phyloP scores from a whole-genome alignment of 2,329 filamentous ascomycete genomes.

The Incumbomyces lentus region DNA sequence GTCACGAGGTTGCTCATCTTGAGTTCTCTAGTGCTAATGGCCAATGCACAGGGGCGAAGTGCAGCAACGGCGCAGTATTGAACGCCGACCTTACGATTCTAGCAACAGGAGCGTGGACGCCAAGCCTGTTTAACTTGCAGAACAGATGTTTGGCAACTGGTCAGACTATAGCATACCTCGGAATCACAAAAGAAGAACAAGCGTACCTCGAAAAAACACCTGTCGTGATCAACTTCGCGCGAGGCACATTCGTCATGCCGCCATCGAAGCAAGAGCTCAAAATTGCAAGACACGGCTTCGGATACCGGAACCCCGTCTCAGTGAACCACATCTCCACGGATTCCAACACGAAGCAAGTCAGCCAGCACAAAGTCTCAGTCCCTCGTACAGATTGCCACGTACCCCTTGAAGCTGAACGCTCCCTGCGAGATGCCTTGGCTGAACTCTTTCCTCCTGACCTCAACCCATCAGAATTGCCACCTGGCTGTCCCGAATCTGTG shows the following conservation, averaged over 20 bases:
- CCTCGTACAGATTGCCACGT: conserved; percentile 29
- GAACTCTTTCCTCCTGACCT: conserved; percentile 46
- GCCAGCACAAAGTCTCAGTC: conserved; percentile 26
- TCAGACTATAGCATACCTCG: conserved; percentile 68
- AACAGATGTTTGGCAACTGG: conserved; percentile 71
- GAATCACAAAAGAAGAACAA: conserved; percentile 63
- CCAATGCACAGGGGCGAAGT: neutral
- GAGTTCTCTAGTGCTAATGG: conserved; percentile 18
- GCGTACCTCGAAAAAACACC: conserved; percentile 54
- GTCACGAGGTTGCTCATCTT: conserved; percentile 27
- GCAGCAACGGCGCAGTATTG: conserved; percentile 10
- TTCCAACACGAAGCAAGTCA: neutral
- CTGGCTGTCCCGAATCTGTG: neutral
- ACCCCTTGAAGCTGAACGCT: conserved; percentile 48
- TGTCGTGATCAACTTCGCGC: conserved; percentile 43
- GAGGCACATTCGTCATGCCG: conserved; percentile 47
- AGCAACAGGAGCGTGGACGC: conserved; percentile 81
- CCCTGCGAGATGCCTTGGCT: conserved; percentile 50
- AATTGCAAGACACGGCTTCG: conserved; percentile 58
- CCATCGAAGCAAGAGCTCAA: conserved; percentile 46
- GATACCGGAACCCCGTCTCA: conserved; percentile 37
- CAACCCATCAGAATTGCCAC: conserved; percentile 19
- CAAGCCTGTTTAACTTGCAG: conserved; percentile 63
- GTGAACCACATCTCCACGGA: neutral
- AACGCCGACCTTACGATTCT: conserved; percentile 41